Conservation (phyloP, 2,329 filamentous ascomycete genomes). For the Trichoderma pleuroti region DNA sequence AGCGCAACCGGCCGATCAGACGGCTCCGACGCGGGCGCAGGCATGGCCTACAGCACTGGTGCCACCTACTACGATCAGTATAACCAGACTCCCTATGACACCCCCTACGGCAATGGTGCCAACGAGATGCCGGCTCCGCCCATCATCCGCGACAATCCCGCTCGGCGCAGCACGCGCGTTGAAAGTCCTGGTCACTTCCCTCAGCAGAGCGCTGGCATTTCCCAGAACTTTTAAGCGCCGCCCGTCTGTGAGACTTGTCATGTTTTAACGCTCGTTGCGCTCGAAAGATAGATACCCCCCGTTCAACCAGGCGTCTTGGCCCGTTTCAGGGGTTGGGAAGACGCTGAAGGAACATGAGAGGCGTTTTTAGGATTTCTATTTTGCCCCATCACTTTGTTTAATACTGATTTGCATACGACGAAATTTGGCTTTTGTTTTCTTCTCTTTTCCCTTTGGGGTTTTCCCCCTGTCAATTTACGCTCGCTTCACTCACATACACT, state of each 20-base stretch:
- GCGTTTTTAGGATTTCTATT: conserved; percentile 14
- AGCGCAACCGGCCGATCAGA: conserved; percentile 76
- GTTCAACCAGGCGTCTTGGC: neutral
- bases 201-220: conserved; percentile 89
- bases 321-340: neutral
- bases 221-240: conserved; percentile 82
- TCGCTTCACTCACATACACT: neutral
- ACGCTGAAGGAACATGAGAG: conserved; percentile 1
- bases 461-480: neutral
- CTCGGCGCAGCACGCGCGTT: conserved; percentile 88
- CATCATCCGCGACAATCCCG: conserved; percentile 88
- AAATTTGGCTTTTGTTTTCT: conserved; percentile 9
- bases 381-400: conserved; percentile 12
- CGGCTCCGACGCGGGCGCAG: conserved; percentile 51
- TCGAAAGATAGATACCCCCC: conserved; percentile 16
- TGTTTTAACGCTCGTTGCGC: conserved; percentile 8
- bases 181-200: conserved; percentile 87
- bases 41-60: conserved; percentile 43
- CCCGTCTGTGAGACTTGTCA: neutral
- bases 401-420: conserved; percentile 17
- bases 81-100: conserved; percentile 53
- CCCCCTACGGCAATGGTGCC: conserved; percentile 35
- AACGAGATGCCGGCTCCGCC: conserved; percentile 57
- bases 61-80: conserved; percentile 58
- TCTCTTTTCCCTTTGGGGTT: neutral